Percentiles rank a stretch among this genome's conserved stretches.
These are phyloP conservation scores for Xylariaceae sp. DNA, from an alignment of 2,329 filamentous ascomycete species.

Conservation along the genomic window DNA sequence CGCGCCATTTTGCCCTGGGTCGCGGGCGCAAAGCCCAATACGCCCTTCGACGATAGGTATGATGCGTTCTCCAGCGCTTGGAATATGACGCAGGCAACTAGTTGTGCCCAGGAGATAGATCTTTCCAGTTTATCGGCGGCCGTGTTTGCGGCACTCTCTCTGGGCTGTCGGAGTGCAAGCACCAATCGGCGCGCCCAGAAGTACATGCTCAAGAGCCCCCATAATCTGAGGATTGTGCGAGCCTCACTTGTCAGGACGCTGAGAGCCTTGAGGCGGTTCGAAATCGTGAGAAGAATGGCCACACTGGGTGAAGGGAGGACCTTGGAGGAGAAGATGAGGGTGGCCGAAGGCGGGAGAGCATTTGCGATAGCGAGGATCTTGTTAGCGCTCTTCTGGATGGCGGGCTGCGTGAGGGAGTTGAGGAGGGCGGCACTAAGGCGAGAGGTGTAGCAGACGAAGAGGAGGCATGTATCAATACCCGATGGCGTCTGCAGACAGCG, in stretches of 20 bases:
- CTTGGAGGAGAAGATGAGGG: constrained; percentile 37
- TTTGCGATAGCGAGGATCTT: constrained; percentile 49
- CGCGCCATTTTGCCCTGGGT: constrained; percentile 59
- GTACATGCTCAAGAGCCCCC: constrained; percentile 72
- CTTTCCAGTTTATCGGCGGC: constrained; percentile 39
- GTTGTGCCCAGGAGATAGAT: constrained; percentile 61
- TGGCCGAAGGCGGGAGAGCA: constrained; percentile 46
- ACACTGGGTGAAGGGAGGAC: constrained; percentile 32
- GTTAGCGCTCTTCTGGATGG: constrained; percentile 49
- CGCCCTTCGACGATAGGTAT: constrained; percentile 69
- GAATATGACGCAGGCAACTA: constrained; percentile 63
- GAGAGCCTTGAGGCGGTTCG: constrained; percentile 54
- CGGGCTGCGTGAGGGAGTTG: constrained; percentile 49
- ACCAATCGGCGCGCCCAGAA: constrained; percentile 57
- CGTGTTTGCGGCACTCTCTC: constrained; percentile 19
- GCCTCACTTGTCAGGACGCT: constrained; percentile 65
- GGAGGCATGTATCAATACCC: constrained; percentile 66
- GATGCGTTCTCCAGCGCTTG: constrained; percentile 81
- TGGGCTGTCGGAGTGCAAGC: constrained; percentile 28
- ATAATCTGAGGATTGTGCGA: constrained; percentile 70
- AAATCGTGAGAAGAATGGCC: constrained; percentile 43
- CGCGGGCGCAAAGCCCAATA: constrained; percentile 55
- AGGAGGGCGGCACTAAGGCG: constrained; percentile 51
- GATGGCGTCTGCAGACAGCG: constrained; percentile 64
- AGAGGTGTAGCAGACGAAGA: constrained; percentile 64